Evolutionary conservation across 495 filamentous ascomycete genomes (phyloP), one percentile per base, ranked within the genome.

Genomic region (Sphaerosporella brunnea): DNA sequence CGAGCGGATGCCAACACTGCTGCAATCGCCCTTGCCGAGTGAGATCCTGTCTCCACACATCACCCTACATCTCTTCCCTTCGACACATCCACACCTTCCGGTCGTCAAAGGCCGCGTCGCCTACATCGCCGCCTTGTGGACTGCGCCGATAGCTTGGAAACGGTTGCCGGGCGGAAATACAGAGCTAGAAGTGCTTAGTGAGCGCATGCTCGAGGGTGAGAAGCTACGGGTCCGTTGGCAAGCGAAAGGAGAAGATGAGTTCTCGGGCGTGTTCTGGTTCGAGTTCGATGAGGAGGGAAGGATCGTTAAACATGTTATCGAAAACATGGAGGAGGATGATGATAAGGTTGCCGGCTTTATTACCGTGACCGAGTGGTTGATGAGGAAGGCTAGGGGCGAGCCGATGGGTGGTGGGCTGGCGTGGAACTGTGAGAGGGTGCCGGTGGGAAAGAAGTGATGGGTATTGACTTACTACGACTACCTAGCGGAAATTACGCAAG

Each of bases 61-160:
- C 52, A 79, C 77, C n/a, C 77, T 97, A 23, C 81, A 93, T 63
- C 81, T 96, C 47, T 97, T 97, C 66, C 90, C 90, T 23, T 86
- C 85, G 2, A 95, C 90, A 0, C 92, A 97, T 58, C 92, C 86
- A 2, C 82, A 95, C 60, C 82, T 97, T 10, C 90, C 90, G 39
- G 81, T 77, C 7, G 92, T 95, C 41, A 79, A 82, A 4, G 90
- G 90, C 36, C 75, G 84, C 24, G 81, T 94, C 11, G 77, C 83
- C 24, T 97, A 97, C 62, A 79, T 79, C 35, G 87, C 90, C 16
- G 90, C 90, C 1, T 68, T 97, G 13, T 95, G 87, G 87, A 93
- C 90, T 2, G 79, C 85, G 1, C 90, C 90, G 0, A 75, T 97
- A 20, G 92, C 87, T 15, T 97, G 90, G 90, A 87, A 92, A 54